Base-by-base conservation (phyloP, 352 stramenopile species). In the Plasmopara muralis region DNA sequence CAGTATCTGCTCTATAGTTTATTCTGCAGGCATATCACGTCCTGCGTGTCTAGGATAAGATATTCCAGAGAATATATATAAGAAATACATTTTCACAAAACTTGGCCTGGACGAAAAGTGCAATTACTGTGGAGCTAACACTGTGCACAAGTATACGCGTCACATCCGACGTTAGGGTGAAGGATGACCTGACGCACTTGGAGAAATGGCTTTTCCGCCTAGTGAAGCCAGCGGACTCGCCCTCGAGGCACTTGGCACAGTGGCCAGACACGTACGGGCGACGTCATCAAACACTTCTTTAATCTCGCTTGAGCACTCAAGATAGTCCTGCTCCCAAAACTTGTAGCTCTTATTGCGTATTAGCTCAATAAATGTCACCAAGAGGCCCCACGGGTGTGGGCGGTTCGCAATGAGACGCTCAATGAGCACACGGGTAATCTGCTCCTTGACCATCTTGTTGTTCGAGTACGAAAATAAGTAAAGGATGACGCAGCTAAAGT, bases 331-430 rank as follows among this genome's bases (percentile, higher is more conserved):
- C 58, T 89, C 91, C 96, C 96, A 99, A 62, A 99, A 99, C 61
- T 92, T 94, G 81, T 99, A 99, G 59, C 94, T 96, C 57, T 97
- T 96, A 78, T 99, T 99, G 70, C 98, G 98, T 52, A 99, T 99
- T 30, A 99, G 83, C 72, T 99, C 97, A 48, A 99, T 99, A 69
- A 99, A 99, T 9, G 97, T 99, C 52, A 99, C 96, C 8, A 99
- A 70, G 43, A 99, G 69, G 13, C 95, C 95, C 95, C 95, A 99
- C 57, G 97, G 97, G 62, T 99, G 97, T 45, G 97, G 96, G 37
- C 96, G 91, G 69, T 99, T 97, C 28, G 97, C 95, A 55, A 99
- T 98, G 33, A 99, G 86, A n/a, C 96, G 83, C 75, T 99, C 96
- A 31, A 99, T 92, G 30, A 99, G 81, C 30, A 99, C 96, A 50